Conservation (phyloP, 345 rosid genomes). For the Pistacia atlantica region DNA sequence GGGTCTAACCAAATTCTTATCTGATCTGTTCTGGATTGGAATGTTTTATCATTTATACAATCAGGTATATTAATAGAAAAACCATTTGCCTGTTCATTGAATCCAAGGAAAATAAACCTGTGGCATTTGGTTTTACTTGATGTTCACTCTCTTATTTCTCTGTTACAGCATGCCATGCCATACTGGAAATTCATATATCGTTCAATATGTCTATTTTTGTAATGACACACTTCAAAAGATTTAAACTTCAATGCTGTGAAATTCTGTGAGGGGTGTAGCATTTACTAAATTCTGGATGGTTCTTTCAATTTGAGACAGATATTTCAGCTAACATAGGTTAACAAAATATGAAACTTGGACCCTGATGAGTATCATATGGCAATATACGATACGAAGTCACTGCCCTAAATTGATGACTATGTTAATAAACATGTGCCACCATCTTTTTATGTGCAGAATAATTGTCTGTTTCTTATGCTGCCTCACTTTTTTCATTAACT, state of each 20-base stretch:
- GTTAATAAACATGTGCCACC: neutral
- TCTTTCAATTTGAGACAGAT: neutral
- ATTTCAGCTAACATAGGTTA: neutral
- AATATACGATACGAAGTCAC: neutral
- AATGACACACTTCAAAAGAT: neutral
- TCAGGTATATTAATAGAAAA: constrained; percentile 28
- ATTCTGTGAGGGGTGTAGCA: neutral
- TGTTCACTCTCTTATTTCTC: neutral
- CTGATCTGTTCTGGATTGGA: constrained; percentile 54
- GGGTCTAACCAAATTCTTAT: constrained; percentile 44
- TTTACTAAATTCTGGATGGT: neutral
- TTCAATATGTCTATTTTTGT: neutral
- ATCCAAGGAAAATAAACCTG: neutral
- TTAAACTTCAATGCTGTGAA: neutral
- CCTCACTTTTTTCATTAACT: neutral
- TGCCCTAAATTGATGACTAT: neutral
- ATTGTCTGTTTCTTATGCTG: neutral
- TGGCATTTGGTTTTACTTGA: neutral
- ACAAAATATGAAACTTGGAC: neutral
- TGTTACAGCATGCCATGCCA: neutral
- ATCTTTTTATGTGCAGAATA: neutral
- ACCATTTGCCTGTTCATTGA: constrained; percentile 1
- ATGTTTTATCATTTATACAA: constrained; percentile 61
- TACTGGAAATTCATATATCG: neutral
- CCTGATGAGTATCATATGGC: neutral